Evolutionary conservation across 2,329 filamentous ascomycete species (phyloP).

Genomic region (Diaporthe destruens): DNA sequence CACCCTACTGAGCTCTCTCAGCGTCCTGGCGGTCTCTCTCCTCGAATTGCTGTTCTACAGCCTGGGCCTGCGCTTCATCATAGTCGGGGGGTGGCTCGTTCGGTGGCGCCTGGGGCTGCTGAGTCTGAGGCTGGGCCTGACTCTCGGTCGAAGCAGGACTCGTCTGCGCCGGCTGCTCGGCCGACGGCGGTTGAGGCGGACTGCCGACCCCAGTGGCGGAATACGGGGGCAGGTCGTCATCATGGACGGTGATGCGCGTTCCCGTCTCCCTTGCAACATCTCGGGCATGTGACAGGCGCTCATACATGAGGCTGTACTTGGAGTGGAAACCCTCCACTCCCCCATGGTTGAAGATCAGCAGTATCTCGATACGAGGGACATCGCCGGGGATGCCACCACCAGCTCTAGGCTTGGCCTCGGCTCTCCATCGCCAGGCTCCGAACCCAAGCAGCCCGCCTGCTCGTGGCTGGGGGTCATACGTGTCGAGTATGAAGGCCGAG

Average conservation of each 20-base stretch:
- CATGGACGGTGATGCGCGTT: conserved; percentile 66
- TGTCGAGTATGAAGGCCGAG: conserved; percentile 86
- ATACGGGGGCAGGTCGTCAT: conserved; percentile 91
- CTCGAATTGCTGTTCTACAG: conserved; percentile 69
- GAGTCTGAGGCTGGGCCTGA: conserved; percentile 36
- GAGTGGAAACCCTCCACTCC: conserved; percentile 93
- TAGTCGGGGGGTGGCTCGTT: conserved; percentile 90
- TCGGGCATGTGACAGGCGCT: conserved; percentile 83
- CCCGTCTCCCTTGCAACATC: conserved; percentile 79
- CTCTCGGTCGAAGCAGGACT: conserved; percentile 35
- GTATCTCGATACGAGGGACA: conserved; percentile 80
- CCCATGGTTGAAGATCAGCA: conserved; percentile 92
- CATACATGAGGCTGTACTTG: conserved; percentile 85
- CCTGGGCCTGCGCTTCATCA: conserved; percentile 87
- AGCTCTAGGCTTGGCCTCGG: conserved; percentile 81
- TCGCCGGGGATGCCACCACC: conserved; percentile 85
- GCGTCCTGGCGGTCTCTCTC: conserved; percentile 81
- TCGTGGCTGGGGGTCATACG: conserved; percentile 86
- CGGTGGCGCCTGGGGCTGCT: conserved; percentile 58
- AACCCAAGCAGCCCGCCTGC: conserved; percentile 79
- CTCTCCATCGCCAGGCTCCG: conserved; percentile 91
- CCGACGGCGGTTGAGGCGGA: conserved; percentile 46
- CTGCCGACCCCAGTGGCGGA: conserved; percentile 53
- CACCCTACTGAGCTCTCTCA: conserved; percentile 64
- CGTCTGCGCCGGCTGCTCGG: conserved; percentile 46